Evolutionary conservation across 2,329 filamentous ascomycete genomes (phyloP), one percentile per base, ranked within the genome.

Genomic region (Eurotiales sp.): DNA sequence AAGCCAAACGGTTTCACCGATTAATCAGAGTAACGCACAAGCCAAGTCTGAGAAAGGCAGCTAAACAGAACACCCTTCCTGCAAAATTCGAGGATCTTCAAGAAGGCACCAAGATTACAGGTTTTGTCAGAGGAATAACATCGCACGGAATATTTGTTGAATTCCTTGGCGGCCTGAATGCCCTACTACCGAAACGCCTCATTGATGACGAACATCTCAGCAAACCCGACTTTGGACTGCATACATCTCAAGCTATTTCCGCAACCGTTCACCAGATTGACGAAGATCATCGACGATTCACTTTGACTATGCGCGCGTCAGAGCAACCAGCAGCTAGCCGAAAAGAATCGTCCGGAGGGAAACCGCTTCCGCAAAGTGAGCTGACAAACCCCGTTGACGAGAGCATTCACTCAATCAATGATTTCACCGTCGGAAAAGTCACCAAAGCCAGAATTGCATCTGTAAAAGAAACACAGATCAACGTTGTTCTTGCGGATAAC

Each of bases 391-490:
- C 85, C 15, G 72, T 91, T 6, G 89, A 95, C 61, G 73, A 78
- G 7, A 76, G 73, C 4, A 77, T 88, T 53, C 76, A 73, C 29
- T 80, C 82, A 6, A 75, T 86, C n/a, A 82, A 84, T 41, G 89
- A 96, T 58, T 80, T 96, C 44, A 75, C 76, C 1, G 76, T 90
- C 25, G 92, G 92, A 48, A 86, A 80, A 58, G 67, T 87, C 42
- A 84, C 85, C 7, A 90, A 88, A 64, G 92, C 88, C 34, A 86
- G 80, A 59, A 82, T 99, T 40, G 81, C 82, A n/a, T 89, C 89
- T 0, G 76, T 96, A 64, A 96, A 95, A 70, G 85, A 86, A 44
- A 96, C 92, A 0, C 93, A 99, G 66, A 76, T 97, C 50, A 97
- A 97, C 59, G 90, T 99, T 5, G 83, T 88, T 58, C 78, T 97